Evolutionary conservation across 768 basidiomycete genomes (phyloP), one percentile per base, ranked within the genome.

Genomic region (Suillus alpinus): DNA sequence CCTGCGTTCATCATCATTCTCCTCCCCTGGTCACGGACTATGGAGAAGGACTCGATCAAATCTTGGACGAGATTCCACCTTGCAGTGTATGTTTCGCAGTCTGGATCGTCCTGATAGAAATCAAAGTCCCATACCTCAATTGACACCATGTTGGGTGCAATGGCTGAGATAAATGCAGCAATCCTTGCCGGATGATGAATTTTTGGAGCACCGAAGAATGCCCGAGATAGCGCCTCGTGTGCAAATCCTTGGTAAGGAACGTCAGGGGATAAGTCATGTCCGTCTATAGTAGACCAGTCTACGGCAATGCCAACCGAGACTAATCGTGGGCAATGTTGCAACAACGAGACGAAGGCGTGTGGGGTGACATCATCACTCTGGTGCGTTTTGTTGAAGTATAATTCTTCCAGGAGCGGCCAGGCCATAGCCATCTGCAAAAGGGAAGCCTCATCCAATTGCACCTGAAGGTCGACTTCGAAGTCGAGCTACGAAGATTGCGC

Each of bases 101-200:
- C 20, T 36, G 14, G 29, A 18, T 53, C 29, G 16, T 9, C 37
- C 20, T 5, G 20, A 18, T 12, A 8, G 20, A 6, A 13, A 2
- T n/a, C 20, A 32, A 2, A 4, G 23, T 8, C 66, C 72, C 71
- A 72, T 37, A 67, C 70, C 4, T 51, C 61, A 56, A 72, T 67
- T 39, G 67, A 67, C 26, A 69, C 65, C 1, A 74, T 0, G 0
- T 74, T 72, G 2, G 71, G 71, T 0, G 71, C 72, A 29, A 72
- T 63, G 0, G 67, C 66, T n/a, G 71, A 73, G n/a, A 72, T 8
- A 20, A 70, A 72, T 2, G 64, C 58, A 0, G 71, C 71, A 12
- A 72, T 26, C 2, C 5, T 1, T 51, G 6, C 16, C 20, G 31
- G 31, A 36, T 26, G 2, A 3, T 16, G 1, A 7, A 58, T 26